Evolutionary conservation across 495 filamentous ascomycete species (phyloP).

Genomic region (Penicillium angulare): DNA sequence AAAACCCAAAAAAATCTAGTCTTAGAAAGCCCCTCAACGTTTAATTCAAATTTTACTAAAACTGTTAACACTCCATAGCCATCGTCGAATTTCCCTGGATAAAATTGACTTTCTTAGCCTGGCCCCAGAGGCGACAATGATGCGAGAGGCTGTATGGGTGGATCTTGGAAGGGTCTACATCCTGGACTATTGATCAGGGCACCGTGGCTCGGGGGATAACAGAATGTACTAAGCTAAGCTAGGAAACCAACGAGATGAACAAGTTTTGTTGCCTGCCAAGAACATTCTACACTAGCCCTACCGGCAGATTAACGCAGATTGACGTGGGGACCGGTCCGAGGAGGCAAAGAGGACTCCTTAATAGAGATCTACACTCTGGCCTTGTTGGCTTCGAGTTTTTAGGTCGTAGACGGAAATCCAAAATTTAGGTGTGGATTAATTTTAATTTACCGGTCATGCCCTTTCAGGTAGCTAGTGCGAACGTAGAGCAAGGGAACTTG

Average conservation of each 20-base stretch:
- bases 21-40: too few species aligned
- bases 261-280: neutral
- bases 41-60: too few species aligned
- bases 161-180: neutral
- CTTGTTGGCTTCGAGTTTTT: neutral
- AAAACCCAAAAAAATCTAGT: too few species aligned
- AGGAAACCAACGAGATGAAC: neutral
- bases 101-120: neutral
- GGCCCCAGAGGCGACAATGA: neutral
- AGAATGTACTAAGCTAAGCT: neutral
- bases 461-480: neutral
- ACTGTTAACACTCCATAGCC: too few species aligned
- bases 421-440: too few species aligned
- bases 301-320: conserved; percentile 6
- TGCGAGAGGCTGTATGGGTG: neutral
- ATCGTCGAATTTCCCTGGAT: neutral
- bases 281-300: neutral
- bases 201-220: neutral
- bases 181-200: conserved; percentile 1
- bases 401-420: too few species aligned
- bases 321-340: neutral
- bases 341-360: too few species aligned
- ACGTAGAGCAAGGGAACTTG: neutral
- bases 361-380: neutral
- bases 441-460: too few species aligned